A percentile compares a stretch with the other conserved stretches of the same genome.
phyloP scores from a whole-genome alignment of 345 rosid species.

The Conringia planisiliqua region DNA sequence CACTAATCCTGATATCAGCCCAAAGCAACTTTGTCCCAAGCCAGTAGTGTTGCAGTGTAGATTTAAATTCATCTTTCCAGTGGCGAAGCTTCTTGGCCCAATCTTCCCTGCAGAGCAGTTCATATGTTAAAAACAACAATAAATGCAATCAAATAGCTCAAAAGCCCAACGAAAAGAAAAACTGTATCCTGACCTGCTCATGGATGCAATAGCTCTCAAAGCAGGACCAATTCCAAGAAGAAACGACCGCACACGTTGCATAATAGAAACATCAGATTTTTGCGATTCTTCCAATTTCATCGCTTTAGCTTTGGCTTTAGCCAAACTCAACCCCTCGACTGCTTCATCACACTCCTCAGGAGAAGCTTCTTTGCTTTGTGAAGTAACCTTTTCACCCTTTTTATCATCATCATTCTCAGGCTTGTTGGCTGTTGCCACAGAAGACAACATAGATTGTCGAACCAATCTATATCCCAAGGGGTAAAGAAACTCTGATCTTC shows the following conservation, averaged over 20 bases:
- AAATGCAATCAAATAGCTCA: neutral
- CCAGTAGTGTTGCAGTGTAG: constrained; percentile 92
- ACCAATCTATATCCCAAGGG: constrained; percentile 41
- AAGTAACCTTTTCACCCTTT: constrained; percentile 42
- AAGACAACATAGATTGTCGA: constrained; percentile 42
- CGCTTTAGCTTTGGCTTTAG: constrained; percentile 88
- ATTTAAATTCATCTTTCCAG: constrained; percentile 88
- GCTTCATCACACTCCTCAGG: constrained; percentile 98
- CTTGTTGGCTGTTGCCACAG: constrained; percentile 58
- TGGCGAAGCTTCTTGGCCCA: constrained; percentile 86
- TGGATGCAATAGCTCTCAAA: constrained; percentile 82
- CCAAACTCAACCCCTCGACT: constrained; percentile 78
- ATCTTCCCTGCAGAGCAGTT: constrained; percentile 62
- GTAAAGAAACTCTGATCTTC: constrained; percentile 35
- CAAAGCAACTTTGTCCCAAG: constrained; percentile 85
- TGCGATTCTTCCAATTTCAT: constrained; percentile 64
- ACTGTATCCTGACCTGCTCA: constrained; percentile 71
- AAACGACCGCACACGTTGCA: constrained; percentile 54
- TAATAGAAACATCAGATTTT: constrained; percentile 45
- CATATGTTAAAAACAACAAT: constrained; percentile 18
- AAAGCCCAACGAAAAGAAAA: constrained; percentile 1
- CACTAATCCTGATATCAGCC: constrained; percentile 89
- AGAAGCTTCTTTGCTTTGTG: constrained; percentile 77
- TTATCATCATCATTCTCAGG: constrained; percentile 41
- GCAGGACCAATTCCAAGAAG: constrained; percentile 91